phyloP scores from a whole-genome alignment of 2,329 filamentous ascomycete species.

The Rhinocladiella mackenziei region DNA sequence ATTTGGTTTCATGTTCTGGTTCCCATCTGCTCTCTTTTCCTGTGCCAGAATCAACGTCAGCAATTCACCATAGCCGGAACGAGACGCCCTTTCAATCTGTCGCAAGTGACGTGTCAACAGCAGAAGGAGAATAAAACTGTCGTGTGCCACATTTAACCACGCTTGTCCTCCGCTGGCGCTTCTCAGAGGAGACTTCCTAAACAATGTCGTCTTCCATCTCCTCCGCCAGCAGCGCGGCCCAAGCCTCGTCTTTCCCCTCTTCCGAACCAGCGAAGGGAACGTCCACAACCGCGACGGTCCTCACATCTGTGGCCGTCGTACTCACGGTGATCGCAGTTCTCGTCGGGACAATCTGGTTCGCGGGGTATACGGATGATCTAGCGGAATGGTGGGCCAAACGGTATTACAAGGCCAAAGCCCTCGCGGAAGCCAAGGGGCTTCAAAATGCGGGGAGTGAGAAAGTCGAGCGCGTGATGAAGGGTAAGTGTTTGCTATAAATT shows the following conservation, averaged over 20 bases:
- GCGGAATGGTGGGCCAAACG: slow-evolving; percentile 18
- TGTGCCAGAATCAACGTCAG: too few species aligned
- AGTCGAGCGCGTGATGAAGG: slow-evolving; percentile 15
- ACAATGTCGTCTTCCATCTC: slow-evolving; percentile 2
- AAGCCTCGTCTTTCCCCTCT: not conserved
- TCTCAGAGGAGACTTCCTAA: not conserved
- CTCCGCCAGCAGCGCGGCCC: not conserved
- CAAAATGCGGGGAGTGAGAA: slow-evolving; percentile 16
- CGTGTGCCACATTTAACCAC: not conserved
- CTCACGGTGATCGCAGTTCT: slow-evolving; percentile 15
- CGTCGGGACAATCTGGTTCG: slow-evolving; percentile 15
- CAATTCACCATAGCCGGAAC: too few species aligned
- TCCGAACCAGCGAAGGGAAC: not conserved
- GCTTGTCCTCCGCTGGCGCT: not conserved
- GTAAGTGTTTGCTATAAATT: slow-evolving; percentile 6
- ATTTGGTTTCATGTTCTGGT: too few species aligned
- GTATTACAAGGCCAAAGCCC: slow-evolving; percentile 23
- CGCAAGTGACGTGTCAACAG: too few species aligned
- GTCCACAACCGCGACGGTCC: slow-evolving; percentile 2
- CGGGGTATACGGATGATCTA: slow-evolving; percentile 19
- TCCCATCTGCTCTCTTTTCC: too few species aligned
- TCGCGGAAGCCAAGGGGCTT: slow-evolving; percentile 20
- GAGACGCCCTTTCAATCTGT: too few species aligned
- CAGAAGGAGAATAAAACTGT: too few species aligned
- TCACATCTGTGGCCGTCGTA: slow-evolving; percentile 9